Percentiles rank a stretch among this genome's conserved stretches.
Evolutionary conservation across 805 yeast genomes (phyloP).

Genomic region (Candida stauntonica): DNA sequence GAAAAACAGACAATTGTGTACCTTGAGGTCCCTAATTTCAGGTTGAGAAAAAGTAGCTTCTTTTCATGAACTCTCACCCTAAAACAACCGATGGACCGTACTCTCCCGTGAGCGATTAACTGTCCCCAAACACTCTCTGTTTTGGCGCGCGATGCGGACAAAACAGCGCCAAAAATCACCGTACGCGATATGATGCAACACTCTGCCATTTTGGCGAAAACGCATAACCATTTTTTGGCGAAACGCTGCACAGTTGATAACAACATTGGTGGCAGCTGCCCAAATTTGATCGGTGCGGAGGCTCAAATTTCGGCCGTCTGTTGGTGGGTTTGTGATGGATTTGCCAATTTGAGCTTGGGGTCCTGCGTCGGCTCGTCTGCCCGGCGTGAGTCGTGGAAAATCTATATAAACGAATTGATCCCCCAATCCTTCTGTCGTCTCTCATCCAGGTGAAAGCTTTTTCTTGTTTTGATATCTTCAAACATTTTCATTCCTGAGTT

Average conservation of each 20-base stretch:
- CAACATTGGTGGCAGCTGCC: too few species aligned
- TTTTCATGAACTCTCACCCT: too few species aligned
- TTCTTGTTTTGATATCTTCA: slow-evolving; percentile 1
- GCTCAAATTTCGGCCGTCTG: neutral
- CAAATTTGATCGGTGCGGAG: neutral
- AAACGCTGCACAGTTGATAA: neutral
- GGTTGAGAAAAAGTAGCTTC: too few species aligned
- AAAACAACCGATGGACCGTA: too few species aligned
- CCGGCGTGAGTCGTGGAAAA: neutral
- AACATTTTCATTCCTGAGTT: slow-evolving; percentile 15
- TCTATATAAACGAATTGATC: neutral
- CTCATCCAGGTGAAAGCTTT: neutral
- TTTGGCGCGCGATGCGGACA: neutral
- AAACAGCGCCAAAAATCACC: neutral
- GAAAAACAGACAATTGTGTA: too few species aligned
- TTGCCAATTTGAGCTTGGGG: neutral
- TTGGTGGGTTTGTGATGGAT: neutral
- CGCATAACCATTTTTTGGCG: neutral
- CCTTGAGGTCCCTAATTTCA: too few species aligned
- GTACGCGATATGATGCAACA: slow-evolving; percentile 1
- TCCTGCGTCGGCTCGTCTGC: neutral
- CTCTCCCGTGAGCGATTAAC: too few species aligned
- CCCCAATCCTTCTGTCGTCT: neutral
- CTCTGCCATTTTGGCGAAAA: neutral
- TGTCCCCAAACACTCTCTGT: neutral